Percentiles rank a stretch among this genome's conserved stretches.
phyloP scores from a whole-genome alignment of 2,329 filamentous ascomycete species.

The Lachnellula arida region DNA sequence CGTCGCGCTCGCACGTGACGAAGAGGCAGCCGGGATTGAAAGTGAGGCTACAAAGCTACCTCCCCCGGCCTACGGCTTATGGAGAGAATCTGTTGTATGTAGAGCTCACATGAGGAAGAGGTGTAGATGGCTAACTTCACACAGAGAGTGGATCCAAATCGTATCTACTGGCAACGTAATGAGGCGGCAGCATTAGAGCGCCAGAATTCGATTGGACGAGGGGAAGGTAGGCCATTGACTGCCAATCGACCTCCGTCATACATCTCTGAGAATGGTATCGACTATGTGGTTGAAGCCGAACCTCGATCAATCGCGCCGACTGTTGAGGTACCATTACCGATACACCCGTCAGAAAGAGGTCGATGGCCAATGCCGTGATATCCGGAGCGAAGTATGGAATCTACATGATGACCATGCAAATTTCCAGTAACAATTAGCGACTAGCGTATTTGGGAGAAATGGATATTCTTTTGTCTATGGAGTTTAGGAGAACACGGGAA shows the following conservation, averaged over 20 bases:
- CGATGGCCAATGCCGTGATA: slow-evolving; percentile 2
- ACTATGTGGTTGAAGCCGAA: slow-evolving; percentile 65
- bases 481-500: slow-evolving; percentile 3
- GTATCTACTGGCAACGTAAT: slow-evolving; percentile 76
- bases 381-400: background rate
- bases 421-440: slow-evolving; percentile 2
- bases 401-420: background rate
- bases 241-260: slow-evolving; percentile 68
- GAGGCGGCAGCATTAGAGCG: slow-evolving; percentile 31
- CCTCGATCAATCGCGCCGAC: slow-evolving; percentile 52
- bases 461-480: slow-evolving; percentile 4
- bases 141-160: slow-evolving; percentile 71
- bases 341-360: slow-evolving; percentile 44
- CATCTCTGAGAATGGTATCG: slow-evolving; percentile 67
- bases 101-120: background rate
- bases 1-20: slow-evolving; percentile 69
- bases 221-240: slow-evolving; percentile 22
- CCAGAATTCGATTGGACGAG: slow-evolving; percentile 7
- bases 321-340: slow-evolving; percentile 40
- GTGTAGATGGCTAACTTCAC: slow-evolving; percentile 7
- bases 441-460: background rate
- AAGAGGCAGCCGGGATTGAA: slow-evolving; percentile 58
- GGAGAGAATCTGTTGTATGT: slow-evolving; percentile 77
- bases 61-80: slow-evolving; percentile 81
- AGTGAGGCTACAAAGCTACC: slow-evolving; percentile 53